A percentile compares a stretch with the other conserved stretches of the same genome.
These are phyloP conservation scores for Emmonsia crescens DNA, from an alignment of 2,329 filamentous ascomycete genomes.

Conservation along the genomic window DNA sequence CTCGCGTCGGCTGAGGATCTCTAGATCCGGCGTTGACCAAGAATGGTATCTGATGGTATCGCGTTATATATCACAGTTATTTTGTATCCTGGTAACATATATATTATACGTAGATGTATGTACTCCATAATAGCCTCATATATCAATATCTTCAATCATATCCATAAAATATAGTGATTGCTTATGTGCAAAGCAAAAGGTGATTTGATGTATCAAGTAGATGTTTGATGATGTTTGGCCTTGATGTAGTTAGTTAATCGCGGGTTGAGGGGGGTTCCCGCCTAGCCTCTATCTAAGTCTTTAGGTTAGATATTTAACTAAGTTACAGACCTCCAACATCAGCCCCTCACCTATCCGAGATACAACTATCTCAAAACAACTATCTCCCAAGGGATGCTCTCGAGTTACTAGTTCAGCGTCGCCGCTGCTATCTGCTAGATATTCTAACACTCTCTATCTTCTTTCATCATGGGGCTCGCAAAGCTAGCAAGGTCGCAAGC, in stretches of 20 bases:
- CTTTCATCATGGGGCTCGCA: conserved; percentile 22
- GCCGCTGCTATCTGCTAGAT: not conserved
- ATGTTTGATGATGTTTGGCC: not conserved
- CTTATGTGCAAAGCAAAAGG: not conserved
- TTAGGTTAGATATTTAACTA: not conserved
- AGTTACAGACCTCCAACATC: not conserved
- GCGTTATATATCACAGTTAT: not conserved
- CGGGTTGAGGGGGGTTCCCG: not conserved
- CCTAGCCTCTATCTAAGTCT: not conserved
- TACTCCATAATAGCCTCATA: not conserved
- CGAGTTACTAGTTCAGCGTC: not conserved
- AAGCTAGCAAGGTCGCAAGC: conserved; percentile 34
- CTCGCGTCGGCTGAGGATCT: not conserved
- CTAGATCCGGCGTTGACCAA: not conserved
- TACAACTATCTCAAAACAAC: not conserved
- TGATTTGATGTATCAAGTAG: not conserved
- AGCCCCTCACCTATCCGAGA: not conserved
- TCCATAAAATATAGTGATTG: not conserved
- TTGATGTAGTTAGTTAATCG: too few species aligned
- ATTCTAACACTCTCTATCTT: not conserved
- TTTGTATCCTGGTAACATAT: not conserved
- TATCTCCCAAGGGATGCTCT: not conserved
- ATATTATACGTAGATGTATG: not conserved
- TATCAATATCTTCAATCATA: not conserved
- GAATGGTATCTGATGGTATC: not conserved